Evolutionary conservation across 2,329 filamentous ascomycete species (phyloP), one percentile per base, ranked within the genome.

Genomic region (Exophiala viscosa): DNA sequence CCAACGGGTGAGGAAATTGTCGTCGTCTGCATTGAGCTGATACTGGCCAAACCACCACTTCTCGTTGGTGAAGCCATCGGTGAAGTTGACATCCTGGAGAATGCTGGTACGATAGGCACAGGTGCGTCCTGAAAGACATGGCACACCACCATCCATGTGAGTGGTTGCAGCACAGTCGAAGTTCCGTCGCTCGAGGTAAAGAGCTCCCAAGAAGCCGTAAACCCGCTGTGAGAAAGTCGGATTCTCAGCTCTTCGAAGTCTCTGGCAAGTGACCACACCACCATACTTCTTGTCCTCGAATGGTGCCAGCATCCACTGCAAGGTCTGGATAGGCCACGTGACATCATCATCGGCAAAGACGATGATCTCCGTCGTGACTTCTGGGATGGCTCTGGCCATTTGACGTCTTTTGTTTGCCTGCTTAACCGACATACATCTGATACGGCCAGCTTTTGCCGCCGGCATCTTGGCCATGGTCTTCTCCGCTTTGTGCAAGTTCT

Each of bases 1-100:
- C 92, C 92, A 97, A 52, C 92, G 85, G 5, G 92, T 96, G 63
- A 97, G 89, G 73, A 96, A 97, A 73, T 97, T 97, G 77, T 97
- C 92, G 70, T 97, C 92, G 70, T 97, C 92, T 20, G 92, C 90
- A 67, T 96, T 96, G 56, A 97, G 80, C 65, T 91, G 91, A 73
- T 87, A 95, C 64, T 86, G 84, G 44, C 86, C 81, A 58, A 72
- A 76, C 72, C 80, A 79, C 89, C 89, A 96, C 62, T 86, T 87
- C 73, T 97, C 92, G 50, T 91, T 90, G 61, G 88, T 91, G 76
- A 97, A 96, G 41, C 86, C 88, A 60, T 91, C 82, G 38, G 90
- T 84, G 70, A 97, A 97, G 47, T 87, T 84, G 54, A 87, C 83
- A 67, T 91, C 89, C 64, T 89, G 85, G 20, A 97, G 77, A 59